These are phyloP conservation scores for Cladosporium cucumerinum DNA, from an alignment of 2,329 filamentous ascomycete genomes.

Conservation along the genomic window DNA sequence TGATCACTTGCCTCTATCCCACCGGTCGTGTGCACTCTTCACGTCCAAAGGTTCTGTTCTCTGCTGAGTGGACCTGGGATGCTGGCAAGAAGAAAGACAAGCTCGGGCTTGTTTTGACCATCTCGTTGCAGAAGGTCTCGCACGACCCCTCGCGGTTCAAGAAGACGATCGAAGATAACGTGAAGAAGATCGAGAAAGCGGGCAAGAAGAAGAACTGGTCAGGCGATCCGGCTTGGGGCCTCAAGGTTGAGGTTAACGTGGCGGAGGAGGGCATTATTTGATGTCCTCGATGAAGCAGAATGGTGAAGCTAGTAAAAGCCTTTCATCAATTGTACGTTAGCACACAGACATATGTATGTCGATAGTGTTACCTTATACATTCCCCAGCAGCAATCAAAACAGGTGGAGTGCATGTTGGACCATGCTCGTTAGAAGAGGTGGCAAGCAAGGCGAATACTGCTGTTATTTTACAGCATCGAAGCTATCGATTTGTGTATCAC, in stretches of 20 bases:
- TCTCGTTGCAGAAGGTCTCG: conserved; percentile 42
- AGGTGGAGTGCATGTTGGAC: not conserved
- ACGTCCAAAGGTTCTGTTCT: conserved; percentile 13
- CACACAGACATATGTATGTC: not conserved
- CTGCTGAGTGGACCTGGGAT: conserved; percentile 14
- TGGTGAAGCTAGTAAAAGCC: not conserved
- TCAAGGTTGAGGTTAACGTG: conserved; percentile 38
- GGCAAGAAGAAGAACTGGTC: conserved; percentile 61
- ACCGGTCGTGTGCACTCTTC: conserved; percentile 46
- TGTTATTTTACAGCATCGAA: not conserved
- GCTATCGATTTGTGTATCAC: not conserved
- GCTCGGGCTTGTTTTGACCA: conserved; percentile 42
- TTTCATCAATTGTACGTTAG: not conserved
- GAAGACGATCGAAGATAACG: conserved; percentile 41
- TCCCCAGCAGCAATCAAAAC: not conserved
- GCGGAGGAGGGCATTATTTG: conserved; percentile 12
- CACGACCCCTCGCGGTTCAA: conserved; percentile 43
- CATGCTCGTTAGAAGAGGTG: not conserved
- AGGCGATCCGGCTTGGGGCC: conserved; percentile 39
- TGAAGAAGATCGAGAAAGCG: conserved; percentile 50
- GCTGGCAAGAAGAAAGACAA: conserved; percentile 29
- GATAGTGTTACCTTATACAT: not conserved
- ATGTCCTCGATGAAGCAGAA: not conserved
- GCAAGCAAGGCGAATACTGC: not conserved
- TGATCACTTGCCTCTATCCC: conserved; percentile 61